phyloP scores from a whole-genome alignment of 805 yeast species.

The Jamesozyma piceae region DNA sequence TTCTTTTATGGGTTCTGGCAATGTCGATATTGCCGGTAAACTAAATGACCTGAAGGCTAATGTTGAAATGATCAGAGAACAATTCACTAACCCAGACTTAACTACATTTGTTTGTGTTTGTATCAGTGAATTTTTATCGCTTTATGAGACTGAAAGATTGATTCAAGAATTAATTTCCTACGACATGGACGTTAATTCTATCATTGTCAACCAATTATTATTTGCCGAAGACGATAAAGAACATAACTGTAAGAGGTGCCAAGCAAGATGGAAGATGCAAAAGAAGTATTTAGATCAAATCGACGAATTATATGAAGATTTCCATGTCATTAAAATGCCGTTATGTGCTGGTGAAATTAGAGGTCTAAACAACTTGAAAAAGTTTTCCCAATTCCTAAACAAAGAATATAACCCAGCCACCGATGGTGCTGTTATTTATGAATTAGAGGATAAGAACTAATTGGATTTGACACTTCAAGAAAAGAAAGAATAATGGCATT shows the following conservation, averaged over 20 bases:
- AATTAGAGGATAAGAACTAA: constrained; percentile 27
- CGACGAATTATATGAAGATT: constrained; percentile 92
- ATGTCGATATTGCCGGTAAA: constrained; percentile 64
- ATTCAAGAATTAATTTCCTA: constrained; percentile 91
- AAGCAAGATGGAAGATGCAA: constrained; percentile 91
- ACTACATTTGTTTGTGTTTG: constrained; percentile 96
- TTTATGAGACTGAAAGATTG: constrained; percentile 95
- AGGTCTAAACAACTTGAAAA: constrained; percentile 76
- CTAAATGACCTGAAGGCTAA: constrained; percentile 16
- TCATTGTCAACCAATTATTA: constrained; percentile 87
- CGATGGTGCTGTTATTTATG: constrained; percentile 35
- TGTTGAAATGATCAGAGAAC: constrained; percentile 83
- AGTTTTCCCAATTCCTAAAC: constrained; percentile 73
- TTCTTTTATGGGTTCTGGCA: constrained; percentile 61
- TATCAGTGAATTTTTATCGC: constrained; percentile 89
- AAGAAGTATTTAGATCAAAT: constrained; percentile 89
- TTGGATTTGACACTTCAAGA: no score
- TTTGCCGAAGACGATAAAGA: constrained; percentile 68
- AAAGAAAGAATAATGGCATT: no score
- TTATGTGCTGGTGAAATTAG: constrained; percentile 90
- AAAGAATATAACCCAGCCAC: constrained; percentile 64
- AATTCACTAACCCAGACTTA: constrained; percentile 90
- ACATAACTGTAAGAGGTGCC: constrained; percentile 77
- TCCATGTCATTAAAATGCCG: constrained; percentile 93
- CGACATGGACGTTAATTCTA: constrained; percentile 93